These are phyloP conservation scores for Effrenium voratum DNA, from an alignment of 73 alveolate genomes.

Conservation along the genomic window DNA sequence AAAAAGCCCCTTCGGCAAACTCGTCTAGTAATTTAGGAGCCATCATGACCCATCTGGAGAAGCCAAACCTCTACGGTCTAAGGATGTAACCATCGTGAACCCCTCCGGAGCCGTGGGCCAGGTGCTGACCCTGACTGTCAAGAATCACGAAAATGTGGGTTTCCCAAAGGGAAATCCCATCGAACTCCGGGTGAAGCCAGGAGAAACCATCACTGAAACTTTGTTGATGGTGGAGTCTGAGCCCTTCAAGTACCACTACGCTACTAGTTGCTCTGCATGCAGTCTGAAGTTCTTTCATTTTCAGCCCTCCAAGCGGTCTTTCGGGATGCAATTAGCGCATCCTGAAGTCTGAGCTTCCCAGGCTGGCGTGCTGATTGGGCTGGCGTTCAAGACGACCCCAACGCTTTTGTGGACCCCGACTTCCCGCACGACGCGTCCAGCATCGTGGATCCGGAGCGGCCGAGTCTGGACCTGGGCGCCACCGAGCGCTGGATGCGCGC, in stretches of 20 bases:
- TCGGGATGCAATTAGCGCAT: no score
- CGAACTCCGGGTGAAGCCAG: not conserved
- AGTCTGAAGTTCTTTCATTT: no score
- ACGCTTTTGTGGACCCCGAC: not conserved
- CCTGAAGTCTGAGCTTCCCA: no score
- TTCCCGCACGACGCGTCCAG: not conserved
- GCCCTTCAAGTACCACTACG: not conserved
- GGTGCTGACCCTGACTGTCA: not conserved
- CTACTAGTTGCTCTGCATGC: no score
- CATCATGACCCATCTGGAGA: not conserved
- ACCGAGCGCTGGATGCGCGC: not conserved
- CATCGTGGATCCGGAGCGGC: not conserved
- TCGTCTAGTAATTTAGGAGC: not conserved
- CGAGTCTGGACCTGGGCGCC: not conserved
- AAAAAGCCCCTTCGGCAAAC: not conserved
- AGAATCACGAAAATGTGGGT: not conserved
- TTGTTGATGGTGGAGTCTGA: not conserved
- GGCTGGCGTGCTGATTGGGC: not conserved
- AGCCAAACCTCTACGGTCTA: not conserved
- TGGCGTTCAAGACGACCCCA: slow-evolving; percentile 35
- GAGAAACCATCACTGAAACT: not conserved
- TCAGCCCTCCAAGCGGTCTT: no score
- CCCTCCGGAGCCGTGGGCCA: not conserved
- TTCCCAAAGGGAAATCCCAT: slow-evolving; percentile 8
- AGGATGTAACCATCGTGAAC: not conserved